Evolutionary conservation across 1,284 basidiomycete species (phyloP), one percentile per base, ranked within the genome.

Genomic region (Melampsora americana): DNA sequence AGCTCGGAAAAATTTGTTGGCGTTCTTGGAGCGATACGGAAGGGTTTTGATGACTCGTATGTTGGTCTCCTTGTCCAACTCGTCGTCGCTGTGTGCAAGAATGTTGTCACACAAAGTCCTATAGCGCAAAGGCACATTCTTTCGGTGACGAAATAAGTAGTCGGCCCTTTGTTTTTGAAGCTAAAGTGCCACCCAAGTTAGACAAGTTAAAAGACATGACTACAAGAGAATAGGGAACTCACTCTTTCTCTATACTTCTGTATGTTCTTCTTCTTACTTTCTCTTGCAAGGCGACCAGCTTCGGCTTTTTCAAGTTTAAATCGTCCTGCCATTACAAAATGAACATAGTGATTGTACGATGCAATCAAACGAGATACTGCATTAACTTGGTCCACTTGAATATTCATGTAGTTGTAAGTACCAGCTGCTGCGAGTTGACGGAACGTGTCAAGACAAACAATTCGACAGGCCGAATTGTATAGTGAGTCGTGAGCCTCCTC

Each of bases 261-360:
- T 44, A 50, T n/a, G n/a, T 30, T 61, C 35, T 62, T 71, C 16
- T 64, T 23, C 2, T 14, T 23, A 2, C n/a, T 42, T 20, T 71
- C 60, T 18, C 35, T 44, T 71, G 14, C 9, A 62, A 62, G 0
- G n/a, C n/a, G n/a, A n/a, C n/a, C n/a, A n/a, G n/a, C n/a, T n/a
- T n/a, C n/a, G n/a, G n/a, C n/a, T n/a, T n/a, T n/a, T n/a, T n/a
- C n/a, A n/a, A n/a, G n/a, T n/a, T n/a, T n/a, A n/a, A n/a, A 64
- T 23, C 59, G 53, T 7, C 30, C 59, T 0, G 50, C 2, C 3
- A 20, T 23, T 35, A 71, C 39, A 48, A 48, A 71, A 48, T 71
- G 69, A 0, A 71, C 69, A 30, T 62, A 71, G n/a, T 71, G 69
- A 30, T 71, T 71, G 32, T 71, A 71, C 5, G 59, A 56, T 48